Conservation (phyloP, 139 green algal species). For the Chlorella sp. region DNA sequence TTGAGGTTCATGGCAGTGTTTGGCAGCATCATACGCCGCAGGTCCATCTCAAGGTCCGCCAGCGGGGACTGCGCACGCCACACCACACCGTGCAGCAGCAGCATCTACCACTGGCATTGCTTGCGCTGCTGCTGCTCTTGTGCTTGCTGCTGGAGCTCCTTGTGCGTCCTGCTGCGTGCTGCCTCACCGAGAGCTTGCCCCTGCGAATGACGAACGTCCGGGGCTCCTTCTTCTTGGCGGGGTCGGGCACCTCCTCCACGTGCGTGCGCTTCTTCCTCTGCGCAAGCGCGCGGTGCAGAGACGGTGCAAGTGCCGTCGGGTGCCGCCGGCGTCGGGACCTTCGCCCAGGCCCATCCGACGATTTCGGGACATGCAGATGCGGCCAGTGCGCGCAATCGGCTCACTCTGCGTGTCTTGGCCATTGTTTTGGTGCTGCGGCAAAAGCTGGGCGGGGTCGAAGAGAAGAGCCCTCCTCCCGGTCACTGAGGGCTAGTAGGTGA, state of each 20-base stretch:
- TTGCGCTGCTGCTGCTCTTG: too few species aligned
- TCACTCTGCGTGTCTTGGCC: background rate
- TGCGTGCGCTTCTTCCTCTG: conserved; percentile 88
- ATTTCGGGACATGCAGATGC: background rate
- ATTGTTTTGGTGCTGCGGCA: too few species aligned
- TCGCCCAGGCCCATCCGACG: background rate
- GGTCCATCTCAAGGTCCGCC: conserved; percentile 77
- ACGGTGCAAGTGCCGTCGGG: background rate
- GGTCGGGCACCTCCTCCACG: conserved; percentile 34
- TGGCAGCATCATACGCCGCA: conserved; percentile 88
- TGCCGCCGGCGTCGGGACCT: background rate
- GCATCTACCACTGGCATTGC: too few species aligned
- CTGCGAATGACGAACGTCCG: conserved; percentile 83
- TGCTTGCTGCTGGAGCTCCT: too few species aligned
- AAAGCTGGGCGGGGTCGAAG: too few species aligned
- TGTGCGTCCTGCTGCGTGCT: too few species aligned
- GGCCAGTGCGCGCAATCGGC: background rate
- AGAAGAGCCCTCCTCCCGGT: too few species aligned
- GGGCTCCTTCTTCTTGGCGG: conserved; percentile 54
- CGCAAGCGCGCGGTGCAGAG: background rate
- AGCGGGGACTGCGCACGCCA: conserved; percentile 64
- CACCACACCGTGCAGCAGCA: too few species aligned
- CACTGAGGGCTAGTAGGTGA: too few species aligned
- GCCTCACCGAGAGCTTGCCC: conserved; percentile 58
- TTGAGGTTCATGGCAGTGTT: conserved; percentile 85